Evolutionary conservation across 768 basidiomycete genomes (phyloP).

Genomic region (Clavulina sp.): DNA sequence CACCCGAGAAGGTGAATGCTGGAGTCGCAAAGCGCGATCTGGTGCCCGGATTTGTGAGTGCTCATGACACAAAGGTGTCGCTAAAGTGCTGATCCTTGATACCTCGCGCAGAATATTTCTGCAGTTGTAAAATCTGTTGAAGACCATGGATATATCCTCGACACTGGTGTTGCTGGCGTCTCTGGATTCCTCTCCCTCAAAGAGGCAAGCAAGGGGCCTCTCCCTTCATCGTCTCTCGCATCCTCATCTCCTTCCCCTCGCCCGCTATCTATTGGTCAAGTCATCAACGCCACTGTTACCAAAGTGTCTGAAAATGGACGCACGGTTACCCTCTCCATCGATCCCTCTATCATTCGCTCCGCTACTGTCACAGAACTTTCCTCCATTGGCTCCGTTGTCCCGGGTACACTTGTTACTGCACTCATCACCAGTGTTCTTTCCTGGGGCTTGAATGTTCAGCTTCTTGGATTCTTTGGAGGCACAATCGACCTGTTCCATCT

Average conservation of each 20-base stretch:
- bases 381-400: constrained; percentile 65
- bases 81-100: not conserved
- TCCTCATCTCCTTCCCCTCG: constrained; percentile 16
- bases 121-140: constrained; percentile 71
- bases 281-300: constrained; percentile 48
- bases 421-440: constrained; percentile 61
- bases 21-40: constrained; percentile 68
- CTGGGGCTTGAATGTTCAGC: constrained; percentile 68
- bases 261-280: constrained; percentile 38
- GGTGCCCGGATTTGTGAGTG: constrained; percentile 53
- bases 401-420: constrained; percentile 66
- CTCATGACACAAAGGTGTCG: not conserved
- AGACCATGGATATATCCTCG: constrained; percentile 87
- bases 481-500: constrained; percentile 75
- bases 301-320: constrained; percentile 62
- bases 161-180: constrained; percentile 60
- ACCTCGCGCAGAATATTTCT: constrained; percentile 43
- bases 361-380: constrained; percentile 60
- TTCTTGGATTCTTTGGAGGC: constrained; percentile 84
- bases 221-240: too few species aligned
- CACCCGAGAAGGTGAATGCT: constrained; percentile 69
- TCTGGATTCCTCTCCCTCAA: constrained; percentile 76
- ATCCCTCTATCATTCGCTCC: constrained; percentile 29
- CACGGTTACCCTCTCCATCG: constrained; percentile 50
- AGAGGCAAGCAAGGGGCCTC: constrained; percentile 36